Evolutionary conservation across 495 filamentous ascomycete genomes (phyloP), one percentile per base, ranked within the genome.

Genomic region (Filosporella fistucella): DNA sequence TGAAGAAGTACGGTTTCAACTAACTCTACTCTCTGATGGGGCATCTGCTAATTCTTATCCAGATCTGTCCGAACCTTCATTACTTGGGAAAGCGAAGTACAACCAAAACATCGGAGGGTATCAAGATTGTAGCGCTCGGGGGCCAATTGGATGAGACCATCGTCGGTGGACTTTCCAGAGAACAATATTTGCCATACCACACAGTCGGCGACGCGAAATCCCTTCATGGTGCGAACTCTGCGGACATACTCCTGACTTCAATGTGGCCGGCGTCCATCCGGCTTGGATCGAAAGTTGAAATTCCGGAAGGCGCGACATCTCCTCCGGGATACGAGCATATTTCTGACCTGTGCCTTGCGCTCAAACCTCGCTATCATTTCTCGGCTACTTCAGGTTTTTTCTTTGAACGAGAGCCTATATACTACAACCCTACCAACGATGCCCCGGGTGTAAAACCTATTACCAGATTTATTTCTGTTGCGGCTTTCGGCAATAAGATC

Each of bases 331-430:
- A 56, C 59, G 61, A 61, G 65, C 67, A 59, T 71, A 68, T 90
- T 21, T 76, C 89, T 5, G 87, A 93, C 39, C 72, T 98, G 17
- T 89, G 82, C 62, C 69, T 75, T 8, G 70, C 80, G 1, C 59
- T 96, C 8, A 89, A 87, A 53, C 93, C 93, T 10, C 77, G 86
- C 17, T 98, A 98, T 59, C 91, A 96, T 65, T 84, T 98, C 62
- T 79, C 85, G 12, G 65, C 76, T 11, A 85, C 88, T 0, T 71
- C 77, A 7, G 60, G 69, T 8, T 73, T 81, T 56, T 91, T 85
- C 68, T 96, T 80, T 56, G 91, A 96, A 67, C 81, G 93, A 16
- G 93, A 96, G 61, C 91, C 93, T 0, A 97, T 96, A 74, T 86
- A 89, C 63, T 84, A 94, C 58, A 62, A 71, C 46, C 73, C 80